These are phyloP conservation scores for Oryza meridionalis DNA, from an alignment of 176 grass and related monocot genomes.

Conservation along the genomic window DNA sequence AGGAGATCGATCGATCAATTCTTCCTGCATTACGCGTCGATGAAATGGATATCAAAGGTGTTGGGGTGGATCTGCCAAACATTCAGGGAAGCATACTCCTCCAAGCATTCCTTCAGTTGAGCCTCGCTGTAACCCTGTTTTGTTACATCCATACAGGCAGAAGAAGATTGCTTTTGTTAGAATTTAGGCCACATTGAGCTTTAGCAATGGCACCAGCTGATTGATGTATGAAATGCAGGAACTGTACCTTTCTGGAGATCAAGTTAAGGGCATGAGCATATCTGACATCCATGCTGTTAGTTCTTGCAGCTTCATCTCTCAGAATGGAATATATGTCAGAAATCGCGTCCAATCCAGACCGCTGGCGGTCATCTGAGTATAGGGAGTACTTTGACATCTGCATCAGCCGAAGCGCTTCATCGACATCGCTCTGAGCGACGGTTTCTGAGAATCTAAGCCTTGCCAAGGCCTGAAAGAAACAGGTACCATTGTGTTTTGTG, in stretches of 20 bases:
- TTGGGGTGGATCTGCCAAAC: constrained; percentile 98
- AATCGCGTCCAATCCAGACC: constrained; percentile 92
- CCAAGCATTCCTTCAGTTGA: constrained; percentile 96
- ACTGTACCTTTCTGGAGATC: constrained; percentile 94
- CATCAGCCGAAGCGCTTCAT: constrained; percentile 92
- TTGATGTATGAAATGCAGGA: constrained; percentile 14
- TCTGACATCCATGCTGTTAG: constrained; percentile 82
- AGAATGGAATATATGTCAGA: constrained; percentile 98
- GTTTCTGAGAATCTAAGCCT: constrained; percentile 93
- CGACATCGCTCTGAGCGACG: constrained; percentile 87
- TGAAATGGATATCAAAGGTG: constrained; percentile 96
- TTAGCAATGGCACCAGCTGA: background rate
- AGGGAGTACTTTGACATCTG: constrained; percentile 98
- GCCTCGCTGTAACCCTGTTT: constrained; percentile 91
- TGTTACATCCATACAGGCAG: constrained; percentile 20
- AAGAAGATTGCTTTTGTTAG: constrained; percentile 11
- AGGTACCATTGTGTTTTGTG: background rate
- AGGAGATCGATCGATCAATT: background rate
- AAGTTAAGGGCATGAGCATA: constrained; percentile 97
- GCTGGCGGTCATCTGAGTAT: constrained; percentile 89
- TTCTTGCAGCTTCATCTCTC: constrained; percentile 91
- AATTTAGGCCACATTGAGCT: constrained; percentile 1
- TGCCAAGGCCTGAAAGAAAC: constrained; percentile 74
- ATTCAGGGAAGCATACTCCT: constrained; percentile 96
- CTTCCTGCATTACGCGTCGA: constrained; percentile 60